phyloP scores from a whole-genome alignment of 257 asterid species.

The Solanum clarkiae region DNA sequence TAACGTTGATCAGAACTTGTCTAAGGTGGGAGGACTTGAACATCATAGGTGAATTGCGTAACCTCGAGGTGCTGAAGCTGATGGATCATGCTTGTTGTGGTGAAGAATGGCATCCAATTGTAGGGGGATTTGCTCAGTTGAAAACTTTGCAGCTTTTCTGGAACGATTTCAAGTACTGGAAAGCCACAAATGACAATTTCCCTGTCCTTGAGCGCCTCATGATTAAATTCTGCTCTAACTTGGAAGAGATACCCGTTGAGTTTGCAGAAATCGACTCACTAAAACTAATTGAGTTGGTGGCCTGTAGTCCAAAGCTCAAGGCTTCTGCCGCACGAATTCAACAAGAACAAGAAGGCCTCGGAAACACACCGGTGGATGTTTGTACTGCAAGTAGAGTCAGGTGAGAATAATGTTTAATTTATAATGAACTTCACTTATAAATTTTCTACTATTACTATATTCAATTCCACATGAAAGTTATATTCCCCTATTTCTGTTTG shows the following conservation, averaged over 20 bases:
- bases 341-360: neutral
- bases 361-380: neutral
- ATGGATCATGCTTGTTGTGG: neutral
- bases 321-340: too few species aligned
- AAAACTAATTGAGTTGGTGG: too few species aligned
- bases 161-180: neutral
- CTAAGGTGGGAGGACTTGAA: neutral
- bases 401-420: too few species aligned
- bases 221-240: fast-evolving
- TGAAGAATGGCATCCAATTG: too few species aligned
- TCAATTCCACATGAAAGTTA: too few species aligned
- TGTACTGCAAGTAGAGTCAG: fast-evolving
- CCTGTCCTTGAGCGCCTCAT: neutral
- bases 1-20: neutral
- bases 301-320: too few species aligned
- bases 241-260: neutral
- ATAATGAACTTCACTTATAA: too few species aligned
- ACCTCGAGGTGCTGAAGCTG: neutral
- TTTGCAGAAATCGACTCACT: neutral
- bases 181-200: neutral
- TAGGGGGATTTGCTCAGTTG: too few species aligned
- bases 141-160: neutral
- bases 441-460: too few species aligned
- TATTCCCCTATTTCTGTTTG: too few species aligned
- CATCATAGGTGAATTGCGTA: neutral